Evolutionary conservation across 202 grass and related monocot species (phyloP).

Genomic region (Elaeis oleifera): DNA sequence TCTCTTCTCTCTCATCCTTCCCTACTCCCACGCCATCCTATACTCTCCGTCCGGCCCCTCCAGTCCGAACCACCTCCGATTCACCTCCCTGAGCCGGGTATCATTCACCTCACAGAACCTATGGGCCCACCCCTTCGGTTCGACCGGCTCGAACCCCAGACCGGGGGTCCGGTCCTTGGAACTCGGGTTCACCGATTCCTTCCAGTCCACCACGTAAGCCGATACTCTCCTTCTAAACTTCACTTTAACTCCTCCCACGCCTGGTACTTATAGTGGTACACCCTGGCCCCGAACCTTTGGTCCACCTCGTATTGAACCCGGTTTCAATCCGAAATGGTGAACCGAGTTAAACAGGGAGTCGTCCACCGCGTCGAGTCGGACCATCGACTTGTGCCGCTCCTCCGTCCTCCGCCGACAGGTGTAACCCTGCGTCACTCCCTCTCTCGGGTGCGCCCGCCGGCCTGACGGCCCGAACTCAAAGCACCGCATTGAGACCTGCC

Average conservation of each 20-base stretch:
- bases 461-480: slow-evolving; percentile 52
- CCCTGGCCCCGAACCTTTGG: not conserved
- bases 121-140: slow-evolving; percentile 36
- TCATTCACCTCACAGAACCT: slow-evolving; percentile 53
- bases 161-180: slow-evolving; percentile 69
- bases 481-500: slow-evolving; percentile 35
- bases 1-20: not conserved
- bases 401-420: slow-evolving; percentile 34
- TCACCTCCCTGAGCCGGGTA: slow-evolving; percentile 27
- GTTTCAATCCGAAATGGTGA: slow-evolving; percentile 41
- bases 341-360: slow-evolving; percentile 37
- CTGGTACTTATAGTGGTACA: slow-evolving; percentile 90
- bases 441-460: slow-evolving; percentile 11
- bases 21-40: too few relatives aligned
- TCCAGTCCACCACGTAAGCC: slow-evolving; percentile 63
- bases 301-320: slow-evolving; percentile 2
- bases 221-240: slow-evolving; percentile 55
- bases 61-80: slow-evolving; percentile 36
- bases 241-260: slow-evolving; percentile 56
- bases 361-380: slow-evolving; percentile 28
- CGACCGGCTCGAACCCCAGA: slow-evolving; percentile 37
- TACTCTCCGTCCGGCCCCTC: not conserved
- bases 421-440: slow-evolving; percentile 52
- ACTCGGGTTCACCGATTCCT: slow-evolving; percentile 25
- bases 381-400: slow-evolving; percentile 58